phyloP scores from a whole-genome alignment of 2,329 filamentous ascomycete species.

The Aspergillus cejpii region DNA sequence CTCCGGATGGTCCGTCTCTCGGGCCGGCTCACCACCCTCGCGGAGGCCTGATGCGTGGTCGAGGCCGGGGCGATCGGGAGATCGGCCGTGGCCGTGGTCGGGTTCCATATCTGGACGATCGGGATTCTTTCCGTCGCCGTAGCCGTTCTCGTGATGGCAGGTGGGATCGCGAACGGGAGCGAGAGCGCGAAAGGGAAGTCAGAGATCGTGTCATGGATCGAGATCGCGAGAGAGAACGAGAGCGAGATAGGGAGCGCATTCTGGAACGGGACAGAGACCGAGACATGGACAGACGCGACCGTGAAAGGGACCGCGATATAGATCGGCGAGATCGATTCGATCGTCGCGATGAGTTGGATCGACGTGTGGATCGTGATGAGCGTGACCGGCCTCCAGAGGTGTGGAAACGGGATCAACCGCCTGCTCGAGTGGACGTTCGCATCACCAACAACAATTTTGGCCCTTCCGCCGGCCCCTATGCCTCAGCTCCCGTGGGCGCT shows the following conservation, averaged over 20 bases:
- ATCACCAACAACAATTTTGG: slow-evolving; percentile 22
- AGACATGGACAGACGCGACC: slow-evolving; percentile 30
- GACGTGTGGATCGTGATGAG: slow-evolving; percentile 27
- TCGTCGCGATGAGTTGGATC: slow-evolving; percentile 27
- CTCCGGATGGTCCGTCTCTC: slow-evolving; percentile 33
- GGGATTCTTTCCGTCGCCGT: slow-evolving; percentile 39
- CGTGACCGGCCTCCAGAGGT: slow-evolving; percentile 29
- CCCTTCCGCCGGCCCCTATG: slow-evolving; percentile 12
- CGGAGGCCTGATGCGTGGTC: slow-evolving; percentile 37
- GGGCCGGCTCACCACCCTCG: slow-evolving; percentile 31
- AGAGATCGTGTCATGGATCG: slow-evolving; percentile 29
- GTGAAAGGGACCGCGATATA: slow-evolving; percentile 19
- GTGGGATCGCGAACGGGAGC: slow-evolving; percentile 37
- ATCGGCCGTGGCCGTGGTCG: slow-evolving; percentile 41
- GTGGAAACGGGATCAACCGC: slow-evolving; percentile 39
- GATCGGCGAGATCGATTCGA: slow-evolving; percentile 28
- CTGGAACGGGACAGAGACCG: slow-evolving; percentile 26
- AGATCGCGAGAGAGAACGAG: slow-evolving; percentile 27
- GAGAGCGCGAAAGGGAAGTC: slow-evolving; percentile 28
- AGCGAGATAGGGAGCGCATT: slow-evolving; percentile 26
- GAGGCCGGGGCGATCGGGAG: slow-evolving; percentile 41
- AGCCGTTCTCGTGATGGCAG: slow-evolving; percentile 42
- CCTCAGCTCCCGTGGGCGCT: slow-evolving; percentile 7
- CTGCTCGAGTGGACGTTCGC: slow-evolving; percentile 27
- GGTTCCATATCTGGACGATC: slow-evolving; percentile 36